Evolutionary conservation across 306 rosid species (phyloP), one percentile per base, ranked within the genome.

Genomic region (Vicia faba): DNA sequence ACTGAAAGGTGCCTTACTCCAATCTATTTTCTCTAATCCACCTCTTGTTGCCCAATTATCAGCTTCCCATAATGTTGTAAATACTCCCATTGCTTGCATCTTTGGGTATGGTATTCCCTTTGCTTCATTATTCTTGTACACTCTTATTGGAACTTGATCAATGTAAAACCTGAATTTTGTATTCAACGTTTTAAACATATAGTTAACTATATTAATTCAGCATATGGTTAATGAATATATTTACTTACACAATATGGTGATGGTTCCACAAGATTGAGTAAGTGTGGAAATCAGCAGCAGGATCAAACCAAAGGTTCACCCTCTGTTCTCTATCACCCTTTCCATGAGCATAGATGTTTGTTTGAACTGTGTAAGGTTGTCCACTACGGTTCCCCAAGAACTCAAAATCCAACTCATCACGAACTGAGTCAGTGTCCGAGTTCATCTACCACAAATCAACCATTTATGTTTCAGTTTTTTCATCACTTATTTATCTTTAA

Each of bases 11-110:
- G 98, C 93, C 73, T 84, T 87, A 68, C 83, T 86, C 98, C 98
- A 92, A 71, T 92, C 70, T 10, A 92, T 92, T 85, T 92, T 92
- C 83, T 92, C 98, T n/a, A 92, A 73, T 2, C 98, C 98, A 7
- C 98, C 98, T 69, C 98, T 87, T 3, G 98, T 92, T 7, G 98
- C 98, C 98, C 98, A 92, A 14, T 92, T 75, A 66, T 89, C 96
- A 8, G 96, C 98, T 74, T 89, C 98, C 98, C 98, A 92, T 33
- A 92, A 15, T 7, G 98, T 89, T 0, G 98, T 89, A 41, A 76
- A 92, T 53, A 92, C 84, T 36, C 95, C 96, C 98, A 92, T 89
- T 0, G 98, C 83, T 19, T 92, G 98, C 51, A 56, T 29, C 64
- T 29, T 84, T 4, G 95, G 98, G 83, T 63, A 92, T 23, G 95